A percentile compares a stretch with the other conserved stretches of the same genome.
Evolutionary conservation across 2,329 filamentous ascomycete genomes (phyloP).

Genomic region (Trichoderma harzianum): DNA sequence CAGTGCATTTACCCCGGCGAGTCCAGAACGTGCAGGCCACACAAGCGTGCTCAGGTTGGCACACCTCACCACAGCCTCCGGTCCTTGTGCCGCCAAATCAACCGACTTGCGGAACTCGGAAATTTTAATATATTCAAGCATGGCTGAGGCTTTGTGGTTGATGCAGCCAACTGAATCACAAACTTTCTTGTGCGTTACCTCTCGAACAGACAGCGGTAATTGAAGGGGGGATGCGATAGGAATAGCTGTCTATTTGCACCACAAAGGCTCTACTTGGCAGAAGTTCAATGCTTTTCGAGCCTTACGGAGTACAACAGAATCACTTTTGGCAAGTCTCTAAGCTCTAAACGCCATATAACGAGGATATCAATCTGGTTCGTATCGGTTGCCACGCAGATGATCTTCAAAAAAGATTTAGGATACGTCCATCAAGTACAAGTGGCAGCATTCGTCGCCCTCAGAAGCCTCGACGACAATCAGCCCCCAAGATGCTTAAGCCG

Average conservation of each 20-base stretch:
- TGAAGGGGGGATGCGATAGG: not conserved
- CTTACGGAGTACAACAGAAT: not conserved
- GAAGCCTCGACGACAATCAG: not conserved
- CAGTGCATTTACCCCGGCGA: not conserved
- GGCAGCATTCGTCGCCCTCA: not conserved
- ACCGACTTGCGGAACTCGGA: conserved; percentile 4
- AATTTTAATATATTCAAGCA: conserved; percentile 13
- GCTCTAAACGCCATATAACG: not conserved
- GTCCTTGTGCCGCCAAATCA: not conserved
- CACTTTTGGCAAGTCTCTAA: not conserved
- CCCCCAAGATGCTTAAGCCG: not conserved
- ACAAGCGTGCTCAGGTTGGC: not conserved
- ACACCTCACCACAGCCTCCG: not conserved
- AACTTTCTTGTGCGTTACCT: conserved; percentile 6
- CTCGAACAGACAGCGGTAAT: not conserved
- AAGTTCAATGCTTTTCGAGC: not conserved
- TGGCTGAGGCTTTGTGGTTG: not conserved
- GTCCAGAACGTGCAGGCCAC: not conserved
- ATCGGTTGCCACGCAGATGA: not conserved
- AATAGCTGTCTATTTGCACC: not conserved
- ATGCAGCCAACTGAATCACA: conserved; percentile 1
- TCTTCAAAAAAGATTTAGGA: not conserved
- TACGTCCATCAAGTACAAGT: not conserved
- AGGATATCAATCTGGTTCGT: not conserved
- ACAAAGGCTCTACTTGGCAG: not conserved